A percentile compares a stretch with the other conserved stretches of the same genome.
Conservation (phyloP, 2,329 filamentous ascomycete species). For the Aspergillus brasiliensis region DNA sequence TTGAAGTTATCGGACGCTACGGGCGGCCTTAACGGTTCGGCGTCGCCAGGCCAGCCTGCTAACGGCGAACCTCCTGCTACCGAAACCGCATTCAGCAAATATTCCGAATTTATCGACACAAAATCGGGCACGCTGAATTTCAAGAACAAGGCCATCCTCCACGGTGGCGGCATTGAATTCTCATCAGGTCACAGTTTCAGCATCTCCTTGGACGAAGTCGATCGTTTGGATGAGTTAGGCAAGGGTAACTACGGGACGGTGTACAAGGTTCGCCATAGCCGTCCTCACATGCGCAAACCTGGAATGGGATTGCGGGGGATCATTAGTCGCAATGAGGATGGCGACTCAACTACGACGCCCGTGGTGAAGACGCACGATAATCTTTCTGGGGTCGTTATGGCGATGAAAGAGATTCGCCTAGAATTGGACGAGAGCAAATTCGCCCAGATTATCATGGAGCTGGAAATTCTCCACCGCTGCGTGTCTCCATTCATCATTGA, state of each 20-base stretch:
- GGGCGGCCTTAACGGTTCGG: constrained; percentile 47
- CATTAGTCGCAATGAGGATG: constrained; percentile 45
- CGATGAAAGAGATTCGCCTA: constrained; percentile 97
- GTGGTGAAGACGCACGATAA: constrained; percentile 26
- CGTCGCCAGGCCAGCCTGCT: constrained; percentile 45
- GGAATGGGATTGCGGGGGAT: constrained; percentile 64
- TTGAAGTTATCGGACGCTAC: constrained; percentile 54
- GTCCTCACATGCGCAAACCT: constrained; percentile 63
- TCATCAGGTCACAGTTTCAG: constrained; percentile 84
- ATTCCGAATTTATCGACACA: constrained; percentile 82
- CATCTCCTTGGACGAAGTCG: constrained; percentile 94
- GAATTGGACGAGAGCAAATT: constrained; percentile 98
- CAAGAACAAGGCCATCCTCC: constrained; percentile 87
- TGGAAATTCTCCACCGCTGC: constrained; percentile 94
- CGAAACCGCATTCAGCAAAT: constrained; percentile 64
- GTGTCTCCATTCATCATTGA: constrained; percentile 96
- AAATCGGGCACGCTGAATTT: constrained; percentile 91
- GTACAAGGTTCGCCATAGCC: constrained; percentile 89
- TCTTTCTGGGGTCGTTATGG: constrained; percentile 76
- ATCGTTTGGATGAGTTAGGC: constrained; percentile 87
- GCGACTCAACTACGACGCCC: constrained; percentile 16
- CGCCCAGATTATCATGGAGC: constrained; percentile 93
- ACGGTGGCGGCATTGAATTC: constrained; percentile 88
- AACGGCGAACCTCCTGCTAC: constrained; percentile 39
- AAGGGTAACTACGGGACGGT: constrained; percentile 99